A percentile compares a stretch with the other conserved stretches of the same genome.
Evolutionary conservation across 371 early-diverging fungal genomes (phyloP).

Genomic region (Mucor circinelloides): DNA sequence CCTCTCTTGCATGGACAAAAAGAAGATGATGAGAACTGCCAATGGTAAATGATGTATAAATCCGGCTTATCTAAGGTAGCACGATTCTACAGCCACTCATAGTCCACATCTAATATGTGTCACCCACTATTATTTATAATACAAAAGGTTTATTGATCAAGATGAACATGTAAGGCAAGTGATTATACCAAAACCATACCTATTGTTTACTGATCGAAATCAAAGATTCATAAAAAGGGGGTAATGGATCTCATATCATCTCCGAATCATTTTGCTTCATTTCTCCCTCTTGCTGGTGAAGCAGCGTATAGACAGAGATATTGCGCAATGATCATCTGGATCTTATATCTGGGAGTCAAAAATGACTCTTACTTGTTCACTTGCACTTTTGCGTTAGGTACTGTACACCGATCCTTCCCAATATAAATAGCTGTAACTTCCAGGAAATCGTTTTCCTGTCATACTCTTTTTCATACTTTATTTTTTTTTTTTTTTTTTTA

Average conservation of each 20-base stretch:
- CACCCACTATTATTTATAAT: neutral
- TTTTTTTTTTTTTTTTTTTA: neutral
- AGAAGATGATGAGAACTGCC: conserved; percentile 1
- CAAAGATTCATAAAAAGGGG: neutral
- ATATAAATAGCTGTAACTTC: conserved; percentile 2
- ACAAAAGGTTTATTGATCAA: neutral
- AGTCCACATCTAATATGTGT: neutral
- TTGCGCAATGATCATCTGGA: conserved; percentile 19
- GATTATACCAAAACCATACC: neutral
- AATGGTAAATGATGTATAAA: neutral
- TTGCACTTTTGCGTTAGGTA: neutral
- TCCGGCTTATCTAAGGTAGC: conserved; percentile 1
- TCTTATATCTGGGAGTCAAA: conserved; percentile 11
- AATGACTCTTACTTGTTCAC: neutral
- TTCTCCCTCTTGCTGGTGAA: neutral
- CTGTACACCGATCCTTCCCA: neutral
- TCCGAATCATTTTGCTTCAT: neutral
- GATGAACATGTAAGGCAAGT: neutral
- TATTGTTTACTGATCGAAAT: neutral
- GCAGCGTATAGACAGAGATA: neutral
- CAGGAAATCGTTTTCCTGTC: neutral
- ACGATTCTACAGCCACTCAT: neutral
- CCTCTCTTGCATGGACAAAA: neutral
- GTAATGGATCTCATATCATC: neutral
- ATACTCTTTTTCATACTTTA: neutral